Evolutionary conservation across 1,139 yeast genomes (phyloP).

Genomic region (Hyphopichia burtonii): DNA sequence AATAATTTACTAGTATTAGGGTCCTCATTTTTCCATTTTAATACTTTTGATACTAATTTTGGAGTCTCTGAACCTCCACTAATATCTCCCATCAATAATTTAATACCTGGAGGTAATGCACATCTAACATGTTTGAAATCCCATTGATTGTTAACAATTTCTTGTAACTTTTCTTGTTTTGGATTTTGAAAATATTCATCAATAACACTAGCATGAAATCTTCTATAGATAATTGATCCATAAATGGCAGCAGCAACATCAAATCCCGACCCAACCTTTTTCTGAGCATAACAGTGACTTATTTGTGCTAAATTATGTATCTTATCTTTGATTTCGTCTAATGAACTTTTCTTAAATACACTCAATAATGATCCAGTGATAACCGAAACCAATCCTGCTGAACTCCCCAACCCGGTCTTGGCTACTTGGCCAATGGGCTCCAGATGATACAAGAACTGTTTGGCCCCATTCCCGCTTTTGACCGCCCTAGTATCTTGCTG

Average conservation of each 20-base stretch:
- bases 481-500: constrained; percentile 47
- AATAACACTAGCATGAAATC: constrained; percentile 63
- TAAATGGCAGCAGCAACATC: constrained; percentile 95
- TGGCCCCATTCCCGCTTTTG: constrained; percentile 30
- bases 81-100: constrained; percentile 89
- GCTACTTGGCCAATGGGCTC: constrained; percentile 68
- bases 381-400: constrained; percentile 89
- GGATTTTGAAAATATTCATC: constrained; percentile 29
- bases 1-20: constrained; percentile 51
- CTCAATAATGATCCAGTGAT: constrained; percentile 69
- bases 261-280: constrained; percentile 93
- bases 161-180: constrained; percentile 18
- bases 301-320: constrained; percentile 85
- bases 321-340: constrained; percentile 26
- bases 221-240: constrained; percentile 79
- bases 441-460: constrained; percentile 59
- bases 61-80: constrained; percentile 94
- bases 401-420: constrained; percentile 94
- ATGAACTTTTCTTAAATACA: constrained; percentile 27
- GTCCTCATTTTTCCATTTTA: constrained; percentile 61
- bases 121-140: constrained; percentile 52
- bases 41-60: constrained; percentile 73
- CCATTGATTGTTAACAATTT: constrained; percentile 58
- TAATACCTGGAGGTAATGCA: constrained; percentile 63
- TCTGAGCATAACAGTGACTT: constrained; percentile 92